These are phyloP conservation scores for Populus hybrid DNA, from an alignment of 441 rosid species.

Conservation along the genomic window DNA sequence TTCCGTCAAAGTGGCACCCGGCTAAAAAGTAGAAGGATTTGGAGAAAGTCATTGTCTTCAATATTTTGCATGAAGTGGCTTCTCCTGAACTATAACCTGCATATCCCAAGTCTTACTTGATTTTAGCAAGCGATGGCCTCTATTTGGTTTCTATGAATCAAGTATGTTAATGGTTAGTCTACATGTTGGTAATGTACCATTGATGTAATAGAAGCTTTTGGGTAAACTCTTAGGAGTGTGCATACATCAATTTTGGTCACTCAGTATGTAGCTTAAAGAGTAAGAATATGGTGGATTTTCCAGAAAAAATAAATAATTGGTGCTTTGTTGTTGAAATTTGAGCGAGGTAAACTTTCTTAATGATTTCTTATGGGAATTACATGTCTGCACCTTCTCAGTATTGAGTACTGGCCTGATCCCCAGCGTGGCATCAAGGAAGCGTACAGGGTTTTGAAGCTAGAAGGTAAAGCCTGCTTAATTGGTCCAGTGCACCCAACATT, in stretches of 20 bases:
- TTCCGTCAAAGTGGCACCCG: not conserved
- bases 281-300: not conserved
- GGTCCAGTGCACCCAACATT: slow-evolving; percentile 96
- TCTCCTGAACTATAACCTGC: not conserved
- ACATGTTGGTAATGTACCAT: not conserved
- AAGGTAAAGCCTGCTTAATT: slow-evolving; percentile 91
- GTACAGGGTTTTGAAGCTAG: slow-evolving; percentile 83
- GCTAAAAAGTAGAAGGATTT: not conserved
- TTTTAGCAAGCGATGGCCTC: not conserved
- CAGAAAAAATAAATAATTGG: not conserved
- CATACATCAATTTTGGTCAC: not conserved
- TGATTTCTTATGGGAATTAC: slow-evolving; percentile 16
- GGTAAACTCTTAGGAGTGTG: not conserved
- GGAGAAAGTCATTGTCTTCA: not conserved
- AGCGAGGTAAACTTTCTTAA: not conserved
- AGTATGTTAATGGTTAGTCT: not conserved
- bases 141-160: not conserved
- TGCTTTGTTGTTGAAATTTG: not conserved
- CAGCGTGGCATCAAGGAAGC: slow-evolving; percentile 95
- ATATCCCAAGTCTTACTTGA: not conserved
- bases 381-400: slow-evolving; percentile 41
- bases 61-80: not conserved
- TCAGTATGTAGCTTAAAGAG: not conserved
- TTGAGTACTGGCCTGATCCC: slow-evolving; percentile 99
- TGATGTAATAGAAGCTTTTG: not conserved